These are phyloP conservation scores for Ramularia endophylla DNA, from an alignment of 2,329 filamentous ascomycete genomes.

Conservation along the genomic window DNA sequence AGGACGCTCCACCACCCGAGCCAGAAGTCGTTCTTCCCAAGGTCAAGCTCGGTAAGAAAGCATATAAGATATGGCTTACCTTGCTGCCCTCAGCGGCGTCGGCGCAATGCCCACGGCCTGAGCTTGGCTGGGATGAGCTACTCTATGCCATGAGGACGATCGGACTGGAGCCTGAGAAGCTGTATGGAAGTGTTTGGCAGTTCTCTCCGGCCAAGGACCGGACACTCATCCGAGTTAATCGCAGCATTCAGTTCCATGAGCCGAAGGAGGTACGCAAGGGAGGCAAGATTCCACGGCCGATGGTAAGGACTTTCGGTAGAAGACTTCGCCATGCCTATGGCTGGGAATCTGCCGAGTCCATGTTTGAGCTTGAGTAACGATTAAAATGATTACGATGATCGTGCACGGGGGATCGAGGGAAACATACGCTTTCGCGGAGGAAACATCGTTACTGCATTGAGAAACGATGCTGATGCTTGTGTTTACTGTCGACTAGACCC, in stretches of 20 bases:
- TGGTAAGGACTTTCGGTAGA: conserved; percentile 44
- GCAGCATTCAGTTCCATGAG: conserved; percentile 56
- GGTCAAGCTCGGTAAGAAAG: conserved; percentile 16
- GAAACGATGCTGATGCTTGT: too few relatives aligned
- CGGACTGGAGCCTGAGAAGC: conserved; percentile 51
- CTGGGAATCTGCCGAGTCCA: conserved; percentile 19
- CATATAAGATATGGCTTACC: conserved; percentile 37
- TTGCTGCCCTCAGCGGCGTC: conserved; percentile 36
- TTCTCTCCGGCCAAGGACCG: conserved; percentile 39
- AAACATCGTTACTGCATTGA: too few relatives aligned
- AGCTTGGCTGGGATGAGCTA: conserved; percentile 50
- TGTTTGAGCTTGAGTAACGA: conserved; percentile 19
- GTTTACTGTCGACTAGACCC: too few relatives aligned
- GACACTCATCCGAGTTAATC: conserved; percentile 27
- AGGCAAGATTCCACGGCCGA: conserved; percentile 45
- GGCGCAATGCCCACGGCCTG: conserved; percentile 37
- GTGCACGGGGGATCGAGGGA: too few relatives aligned
- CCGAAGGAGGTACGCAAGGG: conserved; percentile 45
- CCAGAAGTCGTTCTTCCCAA: conserved; percentile 2
- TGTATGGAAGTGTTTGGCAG: conserved; percentile 58
- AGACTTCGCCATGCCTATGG: conserved; percentile 39
- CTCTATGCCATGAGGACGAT: conserved; percentile 45
- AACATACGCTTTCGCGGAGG: too few relatives aligned
- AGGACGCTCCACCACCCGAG: conserved; percentile 2
- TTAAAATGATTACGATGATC: neutral